Base-by-base conservation (phyloP, 768 basidiomycete species). In the Mrakia blollopis region DNA sequence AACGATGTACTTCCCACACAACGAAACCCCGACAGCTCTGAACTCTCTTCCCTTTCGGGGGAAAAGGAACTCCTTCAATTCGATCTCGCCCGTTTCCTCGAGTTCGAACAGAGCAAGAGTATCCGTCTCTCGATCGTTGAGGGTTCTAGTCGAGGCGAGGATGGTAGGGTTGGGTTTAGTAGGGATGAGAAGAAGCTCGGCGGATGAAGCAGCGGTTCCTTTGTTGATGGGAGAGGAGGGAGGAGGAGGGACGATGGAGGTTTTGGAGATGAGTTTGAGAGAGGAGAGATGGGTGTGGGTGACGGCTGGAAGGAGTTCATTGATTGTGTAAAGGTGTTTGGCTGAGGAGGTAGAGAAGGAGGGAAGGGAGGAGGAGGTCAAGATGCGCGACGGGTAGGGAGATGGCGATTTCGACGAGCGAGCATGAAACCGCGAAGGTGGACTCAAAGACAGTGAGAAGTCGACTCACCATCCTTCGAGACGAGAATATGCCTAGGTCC, bases 291-390 rank as follows among this genome's bases (percentile, higher is more conserved):
- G 18, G 7, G 44, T 25, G 63, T 78, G 70, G 44, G 52, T 50
- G 73, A 74, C 63, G n/a, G 71, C n/a, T 0, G 76, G 76, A 10
- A 67, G 72, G 47, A 78, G 77, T 57, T 78, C 77, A 73, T 78
- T 78, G 25, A 78, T 41, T 30, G 61, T 70, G 67, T 78, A 78
- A 39, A 78, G 77, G 21, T 74, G 39, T 25, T 78, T 57, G 39
- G 63, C 77, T 78, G 37, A 0, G 28, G n/a, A n/a, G n/a, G n/a
- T n/a, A 32, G 8, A 7, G 10, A 7, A 23, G 39, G n/a, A 7
- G 21, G 13, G 25, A 21, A 60, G 21, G 68, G 35, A 9, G 32
- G 25, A 41, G 25, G 21, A 57, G n/a, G 35, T 23, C 25, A 74
- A 52, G 68, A 50, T 44, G 28, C 14, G 44, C 9, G 8, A 28